phyloP scores from a whole-genome alignment of 305 asterid species.

The Fraxinus paxiana region DNA sequence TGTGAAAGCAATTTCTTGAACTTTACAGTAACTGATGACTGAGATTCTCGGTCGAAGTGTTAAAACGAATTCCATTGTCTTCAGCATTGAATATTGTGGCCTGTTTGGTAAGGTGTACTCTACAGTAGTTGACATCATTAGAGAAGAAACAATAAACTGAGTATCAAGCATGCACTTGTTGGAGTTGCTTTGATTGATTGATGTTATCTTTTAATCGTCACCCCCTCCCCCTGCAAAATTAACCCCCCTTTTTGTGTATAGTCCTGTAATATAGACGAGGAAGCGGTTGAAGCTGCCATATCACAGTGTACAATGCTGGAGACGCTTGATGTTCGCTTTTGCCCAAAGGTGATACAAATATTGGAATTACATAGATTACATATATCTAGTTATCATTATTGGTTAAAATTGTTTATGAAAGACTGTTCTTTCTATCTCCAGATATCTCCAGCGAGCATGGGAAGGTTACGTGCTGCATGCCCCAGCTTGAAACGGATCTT shows the following conservation, averaged over 20 bases:
- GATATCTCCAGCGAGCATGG: slow-evolving; percentile 70
- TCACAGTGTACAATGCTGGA: slow-evolving; percentile 65
- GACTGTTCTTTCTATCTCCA: slow-evolving; percentile 16
- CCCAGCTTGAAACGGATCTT: slow-evolving; percentile 84
- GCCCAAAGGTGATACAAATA: slow-evolving; percentile 57
- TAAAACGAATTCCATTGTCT: neutral
- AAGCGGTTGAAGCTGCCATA: slow-evolving; percentile 73
- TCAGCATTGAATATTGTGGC: neutral
- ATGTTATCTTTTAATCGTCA: neutral
- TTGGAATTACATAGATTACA: neutral
- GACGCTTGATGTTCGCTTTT: slow-evolving; percentile 91
- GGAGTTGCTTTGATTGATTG: neutral
- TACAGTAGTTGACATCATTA: neutral
- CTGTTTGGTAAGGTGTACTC: neutral
- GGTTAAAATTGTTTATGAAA: neutral
- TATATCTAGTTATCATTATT: neutral
- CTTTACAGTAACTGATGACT: neutral
- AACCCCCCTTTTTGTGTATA: slow-evolving; percentile 1
- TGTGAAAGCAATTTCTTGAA: neutral
- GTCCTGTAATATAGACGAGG: slow-evolving; percentile 83
- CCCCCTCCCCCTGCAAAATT: neutral
- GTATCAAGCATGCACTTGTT: neutral
- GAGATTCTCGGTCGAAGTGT: neutral
- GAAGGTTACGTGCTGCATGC: slow-evolving; percentile 56
- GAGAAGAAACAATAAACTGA: neutral